Evolutionary conservation across 2,329 filamentous ascomycete species (phyloP).

Genomic region (Helminthosporium solani): DNA sequence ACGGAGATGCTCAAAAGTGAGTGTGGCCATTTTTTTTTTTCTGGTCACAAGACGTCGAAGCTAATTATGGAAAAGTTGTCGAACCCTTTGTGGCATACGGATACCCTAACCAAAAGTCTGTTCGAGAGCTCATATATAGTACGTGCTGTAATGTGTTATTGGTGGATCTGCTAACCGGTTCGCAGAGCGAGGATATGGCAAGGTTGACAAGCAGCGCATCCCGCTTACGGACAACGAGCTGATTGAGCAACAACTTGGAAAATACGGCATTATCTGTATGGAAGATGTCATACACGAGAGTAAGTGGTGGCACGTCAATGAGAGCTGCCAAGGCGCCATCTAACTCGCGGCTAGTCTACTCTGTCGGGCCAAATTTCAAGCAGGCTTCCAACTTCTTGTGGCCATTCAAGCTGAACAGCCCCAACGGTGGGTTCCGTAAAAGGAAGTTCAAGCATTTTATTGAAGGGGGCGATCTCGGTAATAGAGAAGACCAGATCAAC

Average conservation of each 20-base stretch:
- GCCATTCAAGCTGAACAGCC: constrained; percentile 99
- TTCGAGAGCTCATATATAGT: constrained; percentile 99
- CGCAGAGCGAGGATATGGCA: constrained; percentile 81
- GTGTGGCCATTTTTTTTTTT: not conserved
- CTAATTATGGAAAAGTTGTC: constrained; percentile 56
- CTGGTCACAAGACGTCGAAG: constrained; percentile 41
- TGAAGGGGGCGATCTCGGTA: constrained; percentile 96
- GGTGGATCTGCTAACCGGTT: constrained; percentile 5
- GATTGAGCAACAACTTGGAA: constrained; percentile 93
- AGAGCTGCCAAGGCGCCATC: not conserved
- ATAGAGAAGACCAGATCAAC: constrained; percentile 99
- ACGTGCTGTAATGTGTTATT: constrained; percentile 73
- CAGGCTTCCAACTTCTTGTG: constrained; percentile 99
- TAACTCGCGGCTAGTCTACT: constrained; percentile 55
- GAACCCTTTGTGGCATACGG: constrained; percentile 99
- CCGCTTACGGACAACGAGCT: constrained; percentile 96
- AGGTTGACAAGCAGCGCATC: constrained; percentile 97
- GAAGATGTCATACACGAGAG: constrained; percentile 99
- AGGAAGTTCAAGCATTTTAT: constrained; percentile 99
- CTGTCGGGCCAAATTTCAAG: constrained; percentile 97
- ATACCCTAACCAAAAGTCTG: constrained; percentile 98
- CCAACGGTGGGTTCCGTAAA: constrained; percentile 90
- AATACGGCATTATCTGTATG: constrained; percentile 86
- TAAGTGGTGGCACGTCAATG: constrained; percentile 45
- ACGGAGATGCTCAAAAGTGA: constrained; percentile 82